Evolutionary conservation across 2,329 filamentous ascomycete species (phyloP).

Genomic region (Aspergillus fischeri): DNA sequence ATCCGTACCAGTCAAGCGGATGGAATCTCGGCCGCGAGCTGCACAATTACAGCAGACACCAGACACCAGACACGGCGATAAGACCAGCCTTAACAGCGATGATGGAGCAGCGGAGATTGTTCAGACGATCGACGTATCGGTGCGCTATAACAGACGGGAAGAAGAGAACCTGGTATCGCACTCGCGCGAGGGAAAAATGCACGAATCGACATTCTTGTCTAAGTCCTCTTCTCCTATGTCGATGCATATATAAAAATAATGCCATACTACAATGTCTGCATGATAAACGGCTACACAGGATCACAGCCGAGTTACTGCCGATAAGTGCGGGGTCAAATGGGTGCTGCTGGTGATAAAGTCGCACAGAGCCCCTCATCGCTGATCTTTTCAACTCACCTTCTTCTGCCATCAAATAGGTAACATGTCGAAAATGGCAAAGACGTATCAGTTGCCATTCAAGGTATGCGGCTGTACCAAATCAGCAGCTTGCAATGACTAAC

Average conservation of each 20-base stretch:
- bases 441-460: slow-evolving; percentile 38
- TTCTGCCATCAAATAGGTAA: background rate
- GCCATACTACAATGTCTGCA: background rate
- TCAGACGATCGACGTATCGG: slow-evolving; percentile 18
- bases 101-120: slow-evolving; percentile 15
- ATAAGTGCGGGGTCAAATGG: slow-evolving; percentile 12
- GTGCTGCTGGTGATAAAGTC: background rate
- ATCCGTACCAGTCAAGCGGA: slow-evolving; percentile 10
- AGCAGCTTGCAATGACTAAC: background rate
- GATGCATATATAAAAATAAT: background rate
- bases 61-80: slow-evolving; percentile 9
- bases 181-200: slow-evolving; percentile 5
- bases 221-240: background rate
- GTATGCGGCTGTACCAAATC: slow-evolving; percentile 16
- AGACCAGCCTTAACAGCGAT: slow-evolving; percentile 12
- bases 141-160: slow-evolving; percentile 10
- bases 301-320: slow-evolving; percentile 14
- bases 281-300: background rate
- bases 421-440: slow-evolving; percentile 23
- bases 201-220: slow-evolving; percentile 19
- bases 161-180: no score
- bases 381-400: slow-evolving; percentile 4
- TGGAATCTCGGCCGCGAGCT: slow-evolving; percentile 5
- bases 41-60: slow-evolving; percentile 8
- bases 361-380: background rate